phyloP scores from a whole-genome alignment of 495 filamentous ascomycete genomes.

The Penicillium bialowiezense region DNA sequence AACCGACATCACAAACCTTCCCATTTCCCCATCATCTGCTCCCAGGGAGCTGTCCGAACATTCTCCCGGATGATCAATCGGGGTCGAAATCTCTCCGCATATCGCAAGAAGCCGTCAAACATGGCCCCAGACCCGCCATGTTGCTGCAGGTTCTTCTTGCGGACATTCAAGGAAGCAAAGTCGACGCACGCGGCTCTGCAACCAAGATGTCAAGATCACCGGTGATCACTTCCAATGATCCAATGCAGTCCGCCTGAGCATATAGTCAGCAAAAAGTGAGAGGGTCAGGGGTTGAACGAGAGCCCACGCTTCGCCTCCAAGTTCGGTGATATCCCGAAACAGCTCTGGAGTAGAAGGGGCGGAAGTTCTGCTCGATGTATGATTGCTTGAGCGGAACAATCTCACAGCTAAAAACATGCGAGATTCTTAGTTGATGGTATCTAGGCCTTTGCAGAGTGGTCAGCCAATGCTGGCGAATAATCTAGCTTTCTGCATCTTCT shows the following conservation, averaged over 20 bases:
- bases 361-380: conserved; percentile 75
- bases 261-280: conserved; percentile 16
- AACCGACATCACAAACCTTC: too few species aligned
- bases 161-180: conserved; percentile 48
- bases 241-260: conserved; percentile 65
- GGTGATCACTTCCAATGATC: conserved; percentile 57
- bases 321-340: conserved; percentile 68
- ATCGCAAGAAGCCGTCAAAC: conserved; percentile 60
- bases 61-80: conserved; percentile 74
- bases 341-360: conserved; percentile 56
- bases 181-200: conserved; percentile 76
- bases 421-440: conserved; percentile 23
- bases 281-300: neutral
- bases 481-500: too few species aligned
- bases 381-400: conserved; percentile 76
- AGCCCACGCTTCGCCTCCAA: conserved; percentile 59
- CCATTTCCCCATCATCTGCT: conserved; percentile 48
- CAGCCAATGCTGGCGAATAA: too few species aligned
- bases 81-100: conserved; percentile 55
- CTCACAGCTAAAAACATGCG: conserved; percentile 76
- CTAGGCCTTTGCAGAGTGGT: too few species aligned
- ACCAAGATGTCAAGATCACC: conserved; percentile 64
- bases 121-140: conserved; percentile 69
- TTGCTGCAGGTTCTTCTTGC: conserved; percentile 38
- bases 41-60: conserved; percentile 63